Evolutionary conservation across 2,329 filamentous ascomycete genomes (phyloP), one percentile per base, ranked within the genome.

Genomic region (Fusarium newnesense): DNA sequence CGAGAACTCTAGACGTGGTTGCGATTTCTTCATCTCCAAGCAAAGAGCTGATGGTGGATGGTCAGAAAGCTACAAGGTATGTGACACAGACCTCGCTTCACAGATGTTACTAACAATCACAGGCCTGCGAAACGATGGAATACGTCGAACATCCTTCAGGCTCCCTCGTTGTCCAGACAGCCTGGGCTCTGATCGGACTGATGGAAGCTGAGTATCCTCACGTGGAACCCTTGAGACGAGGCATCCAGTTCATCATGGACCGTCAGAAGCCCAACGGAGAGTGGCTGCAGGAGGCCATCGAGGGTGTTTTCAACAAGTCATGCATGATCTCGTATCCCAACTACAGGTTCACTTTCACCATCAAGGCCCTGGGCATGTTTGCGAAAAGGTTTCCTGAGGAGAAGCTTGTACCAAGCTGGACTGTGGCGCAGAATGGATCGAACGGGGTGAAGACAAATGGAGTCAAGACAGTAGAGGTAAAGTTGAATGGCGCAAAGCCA

Each of bases 301-400:
- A 99, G 82, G 96, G 96, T 5, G 96, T 99, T 16, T 99, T 99
- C 84, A 99, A 99, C 84, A 97, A 98, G 86, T 96, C 92, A 78
- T 98, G 96, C 87, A 98, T 98, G 94, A 99, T 99, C 74, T 96
- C 94, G 2, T 99, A 99, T 80, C 96, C 96, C 47, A 99, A 99
- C 86, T 99, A 99, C 87, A 99, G 98, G 85, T 96, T 97, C 81
- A 93, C 93, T 66, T 99, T 98, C 83, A 92, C 96, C 2, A 93
- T 98, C 80, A 97, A 97, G 84, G 96, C 96, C 4, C 82, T 99
- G 73, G 96, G 96, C 9, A 92, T 98, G 90, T 99, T 94, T 86
- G 90, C 92, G 9, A 88, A 85, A 76, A 89, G 87, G 72, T 95
- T 92, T 74, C 93, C 92, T 1, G 87, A 94, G 68, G 88, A 91